Base-by-base conservation (phyloP, 257 asterid species). In the Ocimum tenuiflorum region DNA sequence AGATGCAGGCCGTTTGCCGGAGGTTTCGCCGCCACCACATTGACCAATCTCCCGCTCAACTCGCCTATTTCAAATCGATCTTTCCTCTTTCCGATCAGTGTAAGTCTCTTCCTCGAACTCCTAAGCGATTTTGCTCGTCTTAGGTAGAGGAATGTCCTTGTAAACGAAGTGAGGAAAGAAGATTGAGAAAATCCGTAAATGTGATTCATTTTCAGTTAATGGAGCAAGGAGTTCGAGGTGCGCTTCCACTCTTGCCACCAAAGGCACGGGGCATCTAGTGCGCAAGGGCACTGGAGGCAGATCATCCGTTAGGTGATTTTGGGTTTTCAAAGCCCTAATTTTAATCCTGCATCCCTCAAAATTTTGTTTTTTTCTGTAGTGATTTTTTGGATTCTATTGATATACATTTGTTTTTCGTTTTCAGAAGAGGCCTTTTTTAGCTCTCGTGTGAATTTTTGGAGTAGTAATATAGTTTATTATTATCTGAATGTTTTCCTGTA, bases 201-300 rank as follows among this genome's bases (percentile, higher is more conserved):
- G 31, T 27, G 55, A 23, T 50, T 70, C 29, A 0, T n/a, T 27
- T 77, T 50, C 50, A 86, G 95, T 65, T 68, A 73, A 77, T 80
- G 89, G 86, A 47, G 75, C 60, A 58, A 73, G 73, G 48, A 66
- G 63, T 71, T 81, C 86, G 63, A 77, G 88, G 71, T 77, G 61
- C 42, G 79, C 92, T 68, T 91, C 96, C 62, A 76, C 77, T 51
- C 78, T 92, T 62, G 74, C 95, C 69, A 77, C 95, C 77, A 75
- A 79, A 75, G 96, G 96, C 54, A 81, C 77, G 60, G 97, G 99
- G 27, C 96, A 86, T 75, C 78, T 92, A 56, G 83, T 83, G 55
- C 96, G 99, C 45, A 92, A 89, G 86, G 99, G 99, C 27, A 92
- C 99, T 52, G 97, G 97, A 20, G 99, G 97, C 66, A 88, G 99